Evolutionary conservation across 2,329 filamentous ascomycete species (phyloP), one percentile per base, ranked within the genome.

Genomic region (Monosporascus sp.): DNA sequence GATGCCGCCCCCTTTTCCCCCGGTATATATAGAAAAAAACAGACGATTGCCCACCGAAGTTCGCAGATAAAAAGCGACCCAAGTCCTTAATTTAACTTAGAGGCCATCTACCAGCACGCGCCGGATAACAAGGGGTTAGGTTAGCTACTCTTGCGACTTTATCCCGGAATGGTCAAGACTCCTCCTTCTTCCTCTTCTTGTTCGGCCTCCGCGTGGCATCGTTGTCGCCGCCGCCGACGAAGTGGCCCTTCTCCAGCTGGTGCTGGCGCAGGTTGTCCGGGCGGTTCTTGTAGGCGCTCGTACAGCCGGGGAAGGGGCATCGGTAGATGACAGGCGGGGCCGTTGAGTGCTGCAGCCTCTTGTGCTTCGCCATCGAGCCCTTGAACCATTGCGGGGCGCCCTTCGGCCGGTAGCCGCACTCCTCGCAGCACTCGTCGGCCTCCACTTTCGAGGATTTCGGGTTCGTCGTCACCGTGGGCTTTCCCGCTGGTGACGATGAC

Each of bases 311-410:
- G 48, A 65, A 82, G 3, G 74, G 72, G 56, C 80, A 83, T 55
- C 72, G 72, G 65, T 78, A 83, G 45, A 81, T 79, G 55, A 72
- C 70, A 7, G 77, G 75, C 37, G 76, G 77, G 3, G 69, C 72
- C 14, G 68, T 68, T 49, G 76, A 75, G 65, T 83, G 80, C 64
- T 80, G 76, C 54, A 77, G 68, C 63, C 77, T 80, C 69, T 72
- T 80, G 63, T 83, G 80, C 65, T 82, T 83, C 48, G 78, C 74
- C 79, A 83, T 80, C 63, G 77, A 81, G 6, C 79, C 79, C 45
- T 75, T 75, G 62, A 82, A 82, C 80, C 80, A 82, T 54, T 76
- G 73, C n/a, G 79, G 78, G 48, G 80, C 73, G 4, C 80, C 80
- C 57, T 78, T 79, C 1, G 80, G 80, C 9, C 77, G 72, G 65